Evolutionary conservation across 176 grass and related monocot species (phyloP).

Genomic region (Rhynchospora breviuscula): DNA sequence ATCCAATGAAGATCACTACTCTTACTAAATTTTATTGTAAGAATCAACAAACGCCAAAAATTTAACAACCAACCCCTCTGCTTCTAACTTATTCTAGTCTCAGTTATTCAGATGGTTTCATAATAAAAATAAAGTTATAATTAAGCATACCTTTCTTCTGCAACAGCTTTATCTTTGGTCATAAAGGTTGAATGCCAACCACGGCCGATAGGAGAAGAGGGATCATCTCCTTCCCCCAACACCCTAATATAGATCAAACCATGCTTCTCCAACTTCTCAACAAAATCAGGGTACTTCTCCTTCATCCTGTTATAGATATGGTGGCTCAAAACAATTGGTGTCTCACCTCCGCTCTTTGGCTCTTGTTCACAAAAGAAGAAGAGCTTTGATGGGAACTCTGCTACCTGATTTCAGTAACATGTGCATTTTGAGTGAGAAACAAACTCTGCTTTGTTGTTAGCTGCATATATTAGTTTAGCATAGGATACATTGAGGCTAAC

Average conservation of each 20-base stretch:
- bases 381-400: slow-evolving; percentile 68
- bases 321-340: slow-evolving; percentile 78
- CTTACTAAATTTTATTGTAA: neutral
- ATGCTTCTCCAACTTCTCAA: slow-evolving; percentile 65
- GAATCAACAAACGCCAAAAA: neutral
- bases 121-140: neutral
- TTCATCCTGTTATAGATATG: slow-evolving; percentile 71
- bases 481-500: neutral
- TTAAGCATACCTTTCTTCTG: slow-evolving; percentile 55
- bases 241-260: slow-evolving; percentile 72
- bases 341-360: slow-evolving; percentile 62
- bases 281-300: slow-evolving; percentile 53
- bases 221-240: slow-evolving; percentile 76
- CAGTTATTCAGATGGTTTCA: neutral
- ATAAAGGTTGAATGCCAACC: slow-evolving; percentile 97
- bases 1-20: neutral
- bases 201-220: slow-evolving; percentile 89
- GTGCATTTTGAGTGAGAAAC: neutral
- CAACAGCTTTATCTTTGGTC: slow-evolving; percentile 57
- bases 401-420: slow-evolving; percentile 39
- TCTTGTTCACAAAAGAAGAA: slow-evolving; percentile 97
- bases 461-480: neutral
- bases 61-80: no score
- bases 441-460: neutral
- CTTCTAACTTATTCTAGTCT: neutral